A percentile compares a stretch with the other conserved stretches of the same genome.
phyloP scores from a whole-genome alignment of 495 filamentous ascomycete genomes.

The Xylaria flabelliformis region DNA sequence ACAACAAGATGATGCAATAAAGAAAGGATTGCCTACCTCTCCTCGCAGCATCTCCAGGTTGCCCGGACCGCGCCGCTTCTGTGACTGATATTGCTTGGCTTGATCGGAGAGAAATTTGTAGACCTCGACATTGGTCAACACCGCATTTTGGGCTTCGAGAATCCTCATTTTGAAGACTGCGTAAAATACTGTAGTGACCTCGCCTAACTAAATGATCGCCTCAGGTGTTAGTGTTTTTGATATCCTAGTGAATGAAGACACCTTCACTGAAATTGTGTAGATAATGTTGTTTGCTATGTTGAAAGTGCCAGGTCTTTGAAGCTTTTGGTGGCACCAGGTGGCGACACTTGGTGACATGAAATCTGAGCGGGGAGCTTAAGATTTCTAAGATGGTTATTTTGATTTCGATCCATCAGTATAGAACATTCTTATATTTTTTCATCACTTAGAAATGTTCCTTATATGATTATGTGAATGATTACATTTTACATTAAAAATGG shows the following conservation, averaged over 20 bases:
- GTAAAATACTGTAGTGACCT: neutral
- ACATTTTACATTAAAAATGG: too few relatives aligned
- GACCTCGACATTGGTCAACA: slow-evolving; percentile 57
- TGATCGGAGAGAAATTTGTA: slow-evolving; percentile 54
- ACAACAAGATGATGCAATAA: slow-evolving; percentile 3
- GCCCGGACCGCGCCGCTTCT: slow-evolving; percentile 48
- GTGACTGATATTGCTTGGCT: slow-evolving; percentile 43
- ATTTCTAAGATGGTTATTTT: too few relatives aligned
- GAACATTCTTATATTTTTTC: too few relatives aligned
- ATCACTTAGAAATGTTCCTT: too few relatives aligned
- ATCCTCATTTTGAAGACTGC: slow-evolving; percentile 51
- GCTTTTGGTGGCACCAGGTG: neutral
- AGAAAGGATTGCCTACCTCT: slow-evolving; percentile 34
- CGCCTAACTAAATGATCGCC: neutral
- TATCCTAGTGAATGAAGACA: neutral
- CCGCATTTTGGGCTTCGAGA: slow-evolving; percentile 52
- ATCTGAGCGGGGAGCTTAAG: too few relatives aligned
- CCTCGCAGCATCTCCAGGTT: slow-evolving; percentile 46
- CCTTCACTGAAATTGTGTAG: neutral
- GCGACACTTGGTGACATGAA: neutral
- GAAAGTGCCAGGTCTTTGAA: neutral
- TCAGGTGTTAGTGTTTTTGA: neutral
- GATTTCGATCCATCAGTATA: too few relatives aligned
- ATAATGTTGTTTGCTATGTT: neutral
- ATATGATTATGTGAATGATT: too few relatives aligned